Evolutionary conservation across 192 early-diverging fungal species (phyloP).

Genomic region (Ramicandelaber brevisporus): DNA sequence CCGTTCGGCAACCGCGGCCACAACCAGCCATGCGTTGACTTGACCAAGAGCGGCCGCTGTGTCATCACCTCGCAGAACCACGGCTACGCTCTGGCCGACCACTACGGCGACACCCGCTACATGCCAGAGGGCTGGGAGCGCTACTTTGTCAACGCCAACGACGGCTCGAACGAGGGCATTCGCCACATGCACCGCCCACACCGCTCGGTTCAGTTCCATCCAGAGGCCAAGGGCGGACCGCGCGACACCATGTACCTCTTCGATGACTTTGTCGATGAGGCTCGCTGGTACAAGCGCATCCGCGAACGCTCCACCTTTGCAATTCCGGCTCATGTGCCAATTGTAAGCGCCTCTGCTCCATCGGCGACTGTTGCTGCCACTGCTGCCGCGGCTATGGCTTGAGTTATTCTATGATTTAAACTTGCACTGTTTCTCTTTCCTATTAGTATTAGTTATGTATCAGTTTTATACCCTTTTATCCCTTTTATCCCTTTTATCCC

Average conservation of each 20-base stretch:
- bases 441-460: too few relatives aligned
- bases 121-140: conserved; percentile 49
- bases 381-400: too few relatives aligned
- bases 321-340: too few relatives aligned
- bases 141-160: conserved; percentile 87
- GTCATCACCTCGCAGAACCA: conserved; percentile 93
- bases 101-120: conserved; percentile 6
- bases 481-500: too few relatives aligned
- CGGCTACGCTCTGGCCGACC: conserved; percentile 60
- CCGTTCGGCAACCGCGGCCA: conserved; percentile 90
- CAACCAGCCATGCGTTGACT: conserved; percentile 75
- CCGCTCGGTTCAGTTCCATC: conserved; percentile 82
- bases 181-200: conserved; percentile 44
- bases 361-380: too few relatives aligned
- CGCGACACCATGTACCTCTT: conserved; percentile 82
- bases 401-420: too few relatives aligned
- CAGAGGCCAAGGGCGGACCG: conserved; percentile 83
- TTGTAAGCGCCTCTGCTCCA: too few relatives aligned
- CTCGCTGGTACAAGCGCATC: conserved; percentile 36
- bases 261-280: conserved; percentile 43
- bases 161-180: conserved; percentile 87
- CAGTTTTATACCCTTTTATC: too few relatives aligned
- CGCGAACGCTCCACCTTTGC: too few relatives aligned
- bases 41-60: conserved; percentile 43
- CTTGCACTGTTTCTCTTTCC: too few relatives aligned